Percentiles rank a stretch among this genome's conserved stretches.
These are phyloP conservation scores for Candida pseudocylindracea DNA, from an alignment of 1,139 yeast species.

Conservation along the genomic window DNA sequence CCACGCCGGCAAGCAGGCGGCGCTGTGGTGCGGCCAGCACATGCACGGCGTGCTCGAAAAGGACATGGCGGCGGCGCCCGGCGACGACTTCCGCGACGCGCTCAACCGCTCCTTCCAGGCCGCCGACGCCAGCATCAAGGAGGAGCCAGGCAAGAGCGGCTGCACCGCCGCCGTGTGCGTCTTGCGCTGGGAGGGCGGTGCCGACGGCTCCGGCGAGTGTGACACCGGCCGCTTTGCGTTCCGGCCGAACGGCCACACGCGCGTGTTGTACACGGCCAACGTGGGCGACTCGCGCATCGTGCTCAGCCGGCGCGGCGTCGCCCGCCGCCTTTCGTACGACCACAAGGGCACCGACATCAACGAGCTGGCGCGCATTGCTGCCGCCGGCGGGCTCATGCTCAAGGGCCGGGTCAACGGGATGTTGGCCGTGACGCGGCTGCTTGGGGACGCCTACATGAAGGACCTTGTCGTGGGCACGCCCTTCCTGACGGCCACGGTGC, in stretches of 20 bases:
- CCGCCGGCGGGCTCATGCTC: conserved; percentile 71
- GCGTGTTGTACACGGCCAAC: conserved; percentile 82
- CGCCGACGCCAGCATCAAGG: conserved; percentile 52
- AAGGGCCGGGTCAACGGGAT: conserved; percentile 91
- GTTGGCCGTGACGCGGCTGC: conserved; percentile 79
- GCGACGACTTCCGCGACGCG: conserved; percentile 20
- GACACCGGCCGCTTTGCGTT: conserved; percentile 14
- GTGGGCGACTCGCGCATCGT: conserved; percentile 89
- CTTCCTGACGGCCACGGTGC: conserved; percentile 72
- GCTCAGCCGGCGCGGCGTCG: conserved; percentile 47
- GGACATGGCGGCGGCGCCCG: conserved; percentile 12
- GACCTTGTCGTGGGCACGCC: conserved; percentile 80
- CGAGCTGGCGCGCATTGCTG: conserved; percentile 56
- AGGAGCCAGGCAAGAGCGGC: conserved; percentile 51
- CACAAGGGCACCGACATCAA: conserved; percentile 76
- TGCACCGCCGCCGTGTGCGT: conserved; percentile 95
- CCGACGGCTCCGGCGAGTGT: not conserved
- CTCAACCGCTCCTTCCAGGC: conserved; percentile 39
- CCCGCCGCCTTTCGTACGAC: conserved; percentile 71
- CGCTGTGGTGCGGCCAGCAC: conserved; percentile 88
- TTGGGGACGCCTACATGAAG: conserved; percentile 91
- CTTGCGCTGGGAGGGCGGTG: conserved; percentile 54
- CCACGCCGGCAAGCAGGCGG: conserved; percentile 88
- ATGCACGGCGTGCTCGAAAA: conserved; percentile 46
- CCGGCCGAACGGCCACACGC: conserved; percentile 24